Base-by-base conservation (phyloP, 2,329 filamentous ascomycete species). In the Diaporthe batatas region DNA sequence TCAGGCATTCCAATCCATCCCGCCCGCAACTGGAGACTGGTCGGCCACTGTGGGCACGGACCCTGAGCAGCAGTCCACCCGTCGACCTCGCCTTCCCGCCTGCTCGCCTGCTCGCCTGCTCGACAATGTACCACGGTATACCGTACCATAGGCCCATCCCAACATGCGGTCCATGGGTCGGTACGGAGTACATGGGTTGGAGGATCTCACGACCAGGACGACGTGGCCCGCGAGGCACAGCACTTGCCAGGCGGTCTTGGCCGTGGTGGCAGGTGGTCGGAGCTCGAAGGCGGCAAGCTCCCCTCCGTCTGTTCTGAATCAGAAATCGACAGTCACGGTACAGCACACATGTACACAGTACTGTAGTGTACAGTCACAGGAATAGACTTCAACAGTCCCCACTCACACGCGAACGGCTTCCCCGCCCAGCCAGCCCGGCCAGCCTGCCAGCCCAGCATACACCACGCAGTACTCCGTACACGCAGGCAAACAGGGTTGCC, bases 341-440 rank as follows among this genome's bases (percentile, higher is more conserved):
- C 39, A n/a, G 25, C 58, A 62, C 39, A 47, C 10, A 49, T 42
- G 25, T 36, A 32, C 53, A 36, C 34, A 36, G 34, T 36, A 36
- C 34, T 36, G 34, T 36, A 8, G 11, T 12, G 25, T 36, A 57
- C 51, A 32, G 57, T 53, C 42, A 39, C 55, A 53, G 32, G 34
- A 58, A 62, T 70, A 59, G 68, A 57, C 68, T 53, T 70, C 57
- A 54, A 32, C 23, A 23, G 29, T 58, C 68, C 47, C 68, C 68
- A 70, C 68, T 62, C 68, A 70, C 68, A 70, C 55, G 68, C 68
- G 68, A 70, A 62, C 47, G 57, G 68, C 53, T 62, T 70, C 68
- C 68, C 68, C 68, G 68, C 53, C 58, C 58, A 62, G 55, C 39
- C 39, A 42, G 12, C 39, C 39, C 39, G 16, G 39, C 34, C 34